Conservation (phyloP, 2,329 filamentous ascomycete genomes). For the Aspergillus cejpii region DNA sequence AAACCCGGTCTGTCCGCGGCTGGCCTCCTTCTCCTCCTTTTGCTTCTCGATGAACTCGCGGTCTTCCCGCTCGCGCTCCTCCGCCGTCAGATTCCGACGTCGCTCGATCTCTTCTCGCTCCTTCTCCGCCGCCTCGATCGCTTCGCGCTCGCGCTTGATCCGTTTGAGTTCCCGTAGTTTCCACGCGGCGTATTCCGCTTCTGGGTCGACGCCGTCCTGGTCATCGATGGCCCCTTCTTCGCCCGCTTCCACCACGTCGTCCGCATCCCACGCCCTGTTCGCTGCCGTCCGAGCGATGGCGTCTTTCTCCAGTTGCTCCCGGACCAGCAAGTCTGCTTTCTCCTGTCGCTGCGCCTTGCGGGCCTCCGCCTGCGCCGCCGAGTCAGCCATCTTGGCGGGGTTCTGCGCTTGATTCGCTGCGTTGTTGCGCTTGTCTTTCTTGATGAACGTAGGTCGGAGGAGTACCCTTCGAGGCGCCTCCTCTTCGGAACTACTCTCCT, state of each 20-base stretch:
- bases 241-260: conserved; percentile 57
- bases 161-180: conserved; percentile 85
- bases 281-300: conserved; percentile 65
- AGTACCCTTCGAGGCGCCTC: conserved; percentile 52
- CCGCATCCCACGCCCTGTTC: conserved; percentile 78
- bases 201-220: conserved; percentile 76
- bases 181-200: conserved; percentile 86
- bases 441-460: conserved; percentile 61
- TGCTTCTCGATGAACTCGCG: conserved; percentile 68
- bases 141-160: conserved; percentile 76
- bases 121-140: conserved; percentile 74
- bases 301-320: conserved; percentile 80
- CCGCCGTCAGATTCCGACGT: conserved; percentile 73
- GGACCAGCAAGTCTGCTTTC: conserved; percentile 70
- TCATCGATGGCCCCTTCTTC: conserved; percentile 76
- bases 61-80: conserved; percentile 82
- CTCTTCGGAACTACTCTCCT: conserved; percentile 50
- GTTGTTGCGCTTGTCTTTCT: conserved; percentile 53
- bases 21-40: conserved; percentile 66
- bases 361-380: conserved; percentile 39
- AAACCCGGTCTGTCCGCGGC: conserved; percentile 72
- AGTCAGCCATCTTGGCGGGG: conserved; percentile 19
- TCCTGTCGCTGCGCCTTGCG: conserved; percentile 54
- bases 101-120: conserved; percentile 87
- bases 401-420: conserved; percentile 19